These are phyloP conservation scores for Candida sp. DNA, from an alignment of 1,139 yeast species.

Conservation along the genomic window DNA sequence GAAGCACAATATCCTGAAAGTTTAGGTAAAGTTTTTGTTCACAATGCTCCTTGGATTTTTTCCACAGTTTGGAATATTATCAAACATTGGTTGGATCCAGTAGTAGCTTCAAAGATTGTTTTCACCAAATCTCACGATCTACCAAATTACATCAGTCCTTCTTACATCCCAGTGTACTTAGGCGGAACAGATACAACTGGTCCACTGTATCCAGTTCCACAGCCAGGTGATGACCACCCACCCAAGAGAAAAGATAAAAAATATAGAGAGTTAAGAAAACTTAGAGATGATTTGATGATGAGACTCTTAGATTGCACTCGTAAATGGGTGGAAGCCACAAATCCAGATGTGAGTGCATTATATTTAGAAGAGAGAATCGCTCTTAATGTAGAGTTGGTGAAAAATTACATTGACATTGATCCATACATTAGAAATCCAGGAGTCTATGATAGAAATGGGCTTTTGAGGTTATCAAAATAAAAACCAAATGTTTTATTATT, in stretches of 20 bases:
- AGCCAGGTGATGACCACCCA: conserved; percentile 15
- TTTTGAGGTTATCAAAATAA: not conserved
- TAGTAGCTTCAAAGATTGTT: conserved; percentile 74
- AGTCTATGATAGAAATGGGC: conserved; percentile 52
- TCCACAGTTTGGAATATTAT: conserved; percentile 83
- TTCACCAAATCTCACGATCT: conserved; percentile 71
- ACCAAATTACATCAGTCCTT: conserved; percentile 47
- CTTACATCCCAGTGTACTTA: conserved; percentile 54
- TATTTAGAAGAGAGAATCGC: conserved; percentile 45
- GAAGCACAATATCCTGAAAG: conserved; percentile 91
- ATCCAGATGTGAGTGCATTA: conserved; percentile 38
- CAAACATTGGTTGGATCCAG: conserved; percentile 87
- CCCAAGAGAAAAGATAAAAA: conserved; percentile 36
- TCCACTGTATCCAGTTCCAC: conserved; percentile 55
- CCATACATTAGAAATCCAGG: conserved; percentile 72
- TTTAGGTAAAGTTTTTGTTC: conserved; percentile 69
- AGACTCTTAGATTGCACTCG: conserved; percentile 55
- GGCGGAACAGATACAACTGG: conserved; percentile 66
- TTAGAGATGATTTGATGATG: conserved; percentile 46
- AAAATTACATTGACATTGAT: conserved; percentile 61
- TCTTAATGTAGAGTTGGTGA: conserved; percentile 45
- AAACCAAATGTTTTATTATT: too few relatives aligned
- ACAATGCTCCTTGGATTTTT: conserved; percentile 91
- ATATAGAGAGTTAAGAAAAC: conserved; percentile 20
- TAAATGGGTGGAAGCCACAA: conserved; percentile 61